A percentile compares a stretch with the other conserved stretches of the same genome.
phyloP scores from a whole-genome alignment of 495 filamentous ascomycete genomes.

The Xylaria castorea region DNA sequence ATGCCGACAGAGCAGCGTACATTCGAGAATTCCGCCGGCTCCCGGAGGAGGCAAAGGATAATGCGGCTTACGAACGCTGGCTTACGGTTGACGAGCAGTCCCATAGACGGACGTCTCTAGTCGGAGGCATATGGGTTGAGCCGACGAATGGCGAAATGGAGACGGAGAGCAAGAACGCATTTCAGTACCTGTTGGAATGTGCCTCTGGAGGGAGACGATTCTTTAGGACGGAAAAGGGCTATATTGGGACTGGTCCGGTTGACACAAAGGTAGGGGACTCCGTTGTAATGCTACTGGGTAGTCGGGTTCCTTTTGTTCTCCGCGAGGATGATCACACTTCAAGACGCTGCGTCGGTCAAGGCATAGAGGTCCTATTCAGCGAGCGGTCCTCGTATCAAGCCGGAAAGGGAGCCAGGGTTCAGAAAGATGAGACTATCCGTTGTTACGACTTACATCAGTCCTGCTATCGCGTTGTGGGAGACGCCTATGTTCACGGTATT shows the following conservation, averaged over 20 bases:
- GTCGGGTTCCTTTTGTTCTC: constrained; percentile 36
- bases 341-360: constrained; percentile 6
- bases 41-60: not conserved
- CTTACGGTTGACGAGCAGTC: constrained; percentile 21
- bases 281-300: constrained; percentile 28
- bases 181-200: constrained; percentile 35
- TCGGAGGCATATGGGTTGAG: constrained; percentile 29
- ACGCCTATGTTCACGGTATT: constrained; percentile 32
- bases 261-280: constrained; percentile 30
- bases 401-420: constrained; percentile 10
- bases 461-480: constrained; percentile 29
- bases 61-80: constrained; percentile 29
- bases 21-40: constrained; percentile 9
- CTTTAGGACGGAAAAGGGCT: constrained; percentile 35
- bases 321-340: not conserved
- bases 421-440: not conserved
- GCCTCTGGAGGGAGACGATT: constrained; percentile 32
- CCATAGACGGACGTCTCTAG: constrained; percentile 28
- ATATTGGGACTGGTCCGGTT: constrained; percentile 36
- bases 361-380: constrained; percentile 15
- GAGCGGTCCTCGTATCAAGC: constrained; percentile 13
- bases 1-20: constrained; percentile 14
- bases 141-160: constrained; percentile 5
- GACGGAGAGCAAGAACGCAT: constrained; percentile 28
- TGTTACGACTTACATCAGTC: constrained; percentile 3